Conservation (phyloP, 163 green algal species). For the Trebouxiophyceae sp. region DNA sequence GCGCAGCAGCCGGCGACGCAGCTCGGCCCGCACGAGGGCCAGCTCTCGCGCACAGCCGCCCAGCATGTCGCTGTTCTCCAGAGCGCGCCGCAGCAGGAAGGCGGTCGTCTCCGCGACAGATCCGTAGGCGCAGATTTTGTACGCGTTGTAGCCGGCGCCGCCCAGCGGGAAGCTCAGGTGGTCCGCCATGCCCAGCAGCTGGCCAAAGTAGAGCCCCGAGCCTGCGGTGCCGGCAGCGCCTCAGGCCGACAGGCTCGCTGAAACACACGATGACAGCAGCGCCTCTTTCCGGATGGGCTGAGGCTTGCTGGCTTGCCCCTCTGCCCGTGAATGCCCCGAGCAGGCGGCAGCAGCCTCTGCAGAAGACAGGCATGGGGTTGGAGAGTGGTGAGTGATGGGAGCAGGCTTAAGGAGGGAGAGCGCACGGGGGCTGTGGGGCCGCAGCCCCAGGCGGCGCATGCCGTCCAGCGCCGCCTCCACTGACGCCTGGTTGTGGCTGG, state of each 20-base stretch:
- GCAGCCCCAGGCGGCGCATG: conserved; percentile 53
- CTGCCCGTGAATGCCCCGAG: no score
- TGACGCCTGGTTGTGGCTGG: conserved; percentile 66
- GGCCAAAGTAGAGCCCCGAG: conserved; percentile 47
- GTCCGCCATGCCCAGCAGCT: conserved; percentile 90
- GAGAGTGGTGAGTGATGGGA: no score
- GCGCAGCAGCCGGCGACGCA: conserved; percentile 20
- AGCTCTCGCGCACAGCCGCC: conserved; percentile 37
- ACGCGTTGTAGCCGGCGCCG: conserved; percentile 44
- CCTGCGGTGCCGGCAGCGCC: background rate
- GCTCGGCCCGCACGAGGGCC: conserved; percentile 33
- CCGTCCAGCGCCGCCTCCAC: conserved; percentile 50
- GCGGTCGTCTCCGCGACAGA: conserved; percentile 64
- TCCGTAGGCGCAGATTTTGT: conserved; percentile 75
- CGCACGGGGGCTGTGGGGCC: conserved; percentile 7
- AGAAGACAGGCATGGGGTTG: no score
- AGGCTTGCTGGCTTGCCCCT: no score
- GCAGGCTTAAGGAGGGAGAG: background rate
- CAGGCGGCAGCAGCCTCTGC: no score
- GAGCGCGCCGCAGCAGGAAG: conserved; percentile 70
- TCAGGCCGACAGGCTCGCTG: no score
- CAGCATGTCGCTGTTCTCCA: conserved; percentile 74
- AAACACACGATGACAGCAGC: no score
- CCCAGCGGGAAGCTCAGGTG: conserved; percentile 77
- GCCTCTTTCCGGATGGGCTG: no score